phyloP scores from a whole-genome alignment of 148 eudicot species.

The Vaccinium myrtillus region DNA sequence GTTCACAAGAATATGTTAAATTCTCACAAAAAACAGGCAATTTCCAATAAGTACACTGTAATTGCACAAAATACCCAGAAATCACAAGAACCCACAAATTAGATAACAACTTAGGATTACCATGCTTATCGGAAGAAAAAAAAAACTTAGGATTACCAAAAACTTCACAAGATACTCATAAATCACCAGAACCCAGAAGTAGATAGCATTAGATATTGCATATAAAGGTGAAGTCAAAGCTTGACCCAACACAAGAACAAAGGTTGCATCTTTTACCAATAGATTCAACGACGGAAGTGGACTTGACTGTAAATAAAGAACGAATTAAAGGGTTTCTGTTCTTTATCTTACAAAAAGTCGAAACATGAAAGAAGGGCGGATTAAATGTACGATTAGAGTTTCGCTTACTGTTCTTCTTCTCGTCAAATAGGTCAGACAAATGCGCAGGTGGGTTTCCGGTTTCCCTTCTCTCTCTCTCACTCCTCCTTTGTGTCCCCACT shows the following conservation, averaged over 20 bases:
- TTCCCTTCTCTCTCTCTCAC: neutral
- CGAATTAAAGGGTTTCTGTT: neutral
- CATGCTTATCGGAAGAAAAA: no score
- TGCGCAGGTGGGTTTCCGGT: neutral
- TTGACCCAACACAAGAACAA: neutral
- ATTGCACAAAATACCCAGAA: constrained; percentile 10
- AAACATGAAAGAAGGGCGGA: neutral
- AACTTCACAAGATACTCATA: neutral
- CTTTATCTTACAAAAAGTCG: neutral
- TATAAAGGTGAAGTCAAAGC: neutral
- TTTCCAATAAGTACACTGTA: neutral
- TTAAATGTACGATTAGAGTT: neutral
- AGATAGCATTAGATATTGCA: neutral
- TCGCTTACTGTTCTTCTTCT: constrained; percentile 7
- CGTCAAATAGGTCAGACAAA: constrained; percentile 5
- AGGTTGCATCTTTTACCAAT: neutral
- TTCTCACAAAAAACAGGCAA: constrained; percentile 7
- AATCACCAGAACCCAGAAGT: neutral
- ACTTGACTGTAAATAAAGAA: constrained; percentile 8
- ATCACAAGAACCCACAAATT: neutral
- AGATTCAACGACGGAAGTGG: constrained; percentile 1
- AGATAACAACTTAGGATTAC: no score
- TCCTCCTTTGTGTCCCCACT: neutral
- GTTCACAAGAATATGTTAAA: neutral
- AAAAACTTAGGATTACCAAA: neutral